Evolutionary conservation across 805 yeast species (phyloP).

Genomic region (Saccharomycopsis selenospora): DNA sequence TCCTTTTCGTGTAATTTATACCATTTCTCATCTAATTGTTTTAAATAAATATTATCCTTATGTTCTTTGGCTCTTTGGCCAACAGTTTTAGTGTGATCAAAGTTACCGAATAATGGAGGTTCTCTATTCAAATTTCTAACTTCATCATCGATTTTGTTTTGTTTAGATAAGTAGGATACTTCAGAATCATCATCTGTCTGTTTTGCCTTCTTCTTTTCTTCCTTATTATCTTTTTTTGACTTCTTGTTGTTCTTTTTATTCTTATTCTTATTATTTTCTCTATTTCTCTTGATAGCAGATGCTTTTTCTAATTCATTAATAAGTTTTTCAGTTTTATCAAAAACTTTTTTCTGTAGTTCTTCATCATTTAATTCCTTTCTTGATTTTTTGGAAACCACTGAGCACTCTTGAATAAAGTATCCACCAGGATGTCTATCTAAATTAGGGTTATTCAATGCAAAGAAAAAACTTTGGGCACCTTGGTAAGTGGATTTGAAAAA

Average conservation of each 20-base stretch:
- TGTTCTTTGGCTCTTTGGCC: not conserved
- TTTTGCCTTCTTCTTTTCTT: not conserved
- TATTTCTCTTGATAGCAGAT: constrained; percentile 62
- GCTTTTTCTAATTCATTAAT: constrained; percentile 60
- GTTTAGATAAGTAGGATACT: not conserved
- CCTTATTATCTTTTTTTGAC: not conserved
- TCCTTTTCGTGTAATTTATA: not conserved
- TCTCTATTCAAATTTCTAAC: constrained; percentile 14
- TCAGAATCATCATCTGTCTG: constrained; percentile 3
- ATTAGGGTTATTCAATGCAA: constrained; percentile 66
- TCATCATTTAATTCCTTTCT: constrained; percentile 59
- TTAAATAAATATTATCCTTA: constrained; percentile 17
- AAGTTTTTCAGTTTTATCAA: constrained; percentile 49
- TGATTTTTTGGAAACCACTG: constrained; percentile 35
- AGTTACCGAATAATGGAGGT: constrained; percentile 17
- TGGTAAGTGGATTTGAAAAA: constrained; percentile 65
- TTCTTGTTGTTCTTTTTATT: constrained; percentile 15
- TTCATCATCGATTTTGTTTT: constrained; percentile 11
- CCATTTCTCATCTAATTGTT: constrained; percentile 18
- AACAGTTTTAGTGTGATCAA: not conserved
- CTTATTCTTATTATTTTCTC: constrained; percentile 14
- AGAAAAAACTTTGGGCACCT: constrained; percentile 75
- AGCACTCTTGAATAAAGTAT: constrained; percentile 68
- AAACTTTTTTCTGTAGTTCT: constrained; percentile 53
- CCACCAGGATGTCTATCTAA: constrained; percentile 58